A percentile compares a stretch with the other conserved stretches of the same genome.
Conservation (phyloP, 495 filamentous ascomycete species). For the Daldinia caldariorum region DNA sequence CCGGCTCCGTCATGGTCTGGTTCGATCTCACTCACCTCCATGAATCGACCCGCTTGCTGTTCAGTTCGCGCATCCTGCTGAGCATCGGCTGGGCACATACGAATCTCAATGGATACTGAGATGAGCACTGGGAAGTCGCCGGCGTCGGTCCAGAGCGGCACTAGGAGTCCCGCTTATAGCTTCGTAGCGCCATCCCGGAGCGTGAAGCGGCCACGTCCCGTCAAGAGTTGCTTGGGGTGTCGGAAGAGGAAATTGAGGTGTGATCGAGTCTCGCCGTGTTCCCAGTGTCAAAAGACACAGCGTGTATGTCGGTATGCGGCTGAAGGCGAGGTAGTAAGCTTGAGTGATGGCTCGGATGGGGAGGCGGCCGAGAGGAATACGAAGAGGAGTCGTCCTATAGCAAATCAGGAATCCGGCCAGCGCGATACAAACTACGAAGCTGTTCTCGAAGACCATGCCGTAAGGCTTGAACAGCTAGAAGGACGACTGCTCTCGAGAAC, state of each 20-base stretch:
- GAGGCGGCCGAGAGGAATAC: constrained; percentile 46
- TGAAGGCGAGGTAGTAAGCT: constrained; percentile 45
- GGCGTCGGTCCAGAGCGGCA: constrained; percentile 32
- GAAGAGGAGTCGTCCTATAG: constrained; percentile 45
- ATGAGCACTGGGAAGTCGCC: constrained; percentile 40
- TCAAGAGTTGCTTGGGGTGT: constrained; percentile 57
- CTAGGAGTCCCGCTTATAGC: constrained; percentile 36
- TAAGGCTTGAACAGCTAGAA: constrained; percentile 51
- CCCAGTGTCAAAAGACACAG: constrained; percentile 65
- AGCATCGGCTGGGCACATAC: constrained; percentile 8
- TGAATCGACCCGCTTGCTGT: constrained; percentile 27
- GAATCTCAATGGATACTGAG: constrained; percentile 31
- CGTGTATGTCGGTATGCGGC: constrained; percentile 51
- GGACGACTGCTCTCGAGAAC: constrained; percentile 42
- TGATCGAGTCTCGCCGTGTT: constrained; percentile 65
- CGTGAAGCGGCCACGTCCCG: constrained; percentile 56
- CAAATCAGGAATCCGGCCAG: constrained; percentile 30
- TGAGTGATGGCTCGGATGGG: constrained; percentile 51
- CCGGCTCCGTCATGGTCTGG: constrained; percentile 29
- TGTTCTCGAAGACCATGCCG: constrained; percentile 47
- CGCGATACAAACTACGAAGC: constrained; percentile 27
- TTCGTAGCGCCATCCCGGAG: constrained; percentile 41
- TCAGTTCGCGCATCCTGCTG: constrained; percentile 20
- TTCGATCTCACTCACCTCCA: constrained; percentile 31
- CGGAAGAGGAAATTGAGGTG: constrained; percentile 69